Evolutionary conservation across 129 eudicot genomes (phyloP).

Genomic region (Artemisia tridentata): DNA sequence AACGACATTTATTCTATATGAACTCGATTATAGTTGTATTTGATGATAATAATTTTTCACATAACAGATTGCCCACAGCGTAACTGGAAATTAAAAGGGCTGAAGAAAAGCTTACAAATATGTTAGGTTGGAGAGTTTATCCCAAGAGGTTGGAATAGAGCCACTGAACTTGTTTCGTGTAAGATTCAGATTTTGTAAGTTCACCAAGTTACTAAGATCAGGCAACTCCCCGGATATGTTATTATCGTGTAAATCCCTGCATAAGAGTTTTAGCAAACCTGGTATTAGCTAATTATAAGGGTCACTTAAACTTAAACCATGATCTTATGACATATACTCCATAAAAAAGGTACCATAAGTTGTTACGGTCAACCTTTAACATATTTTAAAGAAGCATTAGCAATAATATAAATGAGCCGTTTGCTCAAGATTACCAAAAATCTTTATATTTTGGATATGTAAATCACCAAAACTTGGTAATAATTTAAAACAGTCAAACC

Average conservation of each 20-base stretch:
- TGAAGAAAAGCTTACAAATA: conserved; percentile 56
- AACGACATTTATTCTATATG: too few species aligned
- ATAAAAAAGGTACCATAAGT: background rate
- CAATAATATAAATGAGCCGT: background rate
- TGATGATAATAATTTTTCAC: too few species aligned
- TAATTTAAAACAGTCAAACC: conserved; percentile 26
- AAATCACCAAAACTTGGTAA: too few species aligned
- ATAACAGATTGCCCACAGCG: background rate
- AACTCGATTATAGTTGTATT: too few species aligned
- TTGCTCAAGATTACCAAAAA: background rate
- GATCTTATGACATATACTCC: background rate
- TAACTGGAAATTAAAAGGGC: background rate
- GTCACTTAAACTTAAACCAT: background rate
- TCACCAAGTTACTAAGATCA: conserved; percentile 62
- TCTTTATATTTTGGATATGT: background rate
- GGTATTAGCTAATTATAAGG: background rate
- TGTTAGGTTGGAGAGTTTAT: conserved; percentile 65
- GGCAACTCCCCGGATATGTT: conserved; percentile 67
- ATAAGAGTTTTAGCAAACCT: background rate
- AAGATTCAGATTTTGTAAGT: conserved; percentile 67
- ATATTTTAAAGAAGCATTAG: background rate
- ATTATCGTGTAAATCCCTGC: conserved; percentile 83
- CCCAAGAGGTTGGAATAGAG: conserved; percentile 76
- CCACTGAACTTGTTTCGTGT: conserved; percentile 63
- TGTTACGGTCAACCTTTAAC: background rate